Evolutionary conservation across 306 rosid species (phyloP).

Genomic region (Pterocarpus macrocarpus): DNA sequence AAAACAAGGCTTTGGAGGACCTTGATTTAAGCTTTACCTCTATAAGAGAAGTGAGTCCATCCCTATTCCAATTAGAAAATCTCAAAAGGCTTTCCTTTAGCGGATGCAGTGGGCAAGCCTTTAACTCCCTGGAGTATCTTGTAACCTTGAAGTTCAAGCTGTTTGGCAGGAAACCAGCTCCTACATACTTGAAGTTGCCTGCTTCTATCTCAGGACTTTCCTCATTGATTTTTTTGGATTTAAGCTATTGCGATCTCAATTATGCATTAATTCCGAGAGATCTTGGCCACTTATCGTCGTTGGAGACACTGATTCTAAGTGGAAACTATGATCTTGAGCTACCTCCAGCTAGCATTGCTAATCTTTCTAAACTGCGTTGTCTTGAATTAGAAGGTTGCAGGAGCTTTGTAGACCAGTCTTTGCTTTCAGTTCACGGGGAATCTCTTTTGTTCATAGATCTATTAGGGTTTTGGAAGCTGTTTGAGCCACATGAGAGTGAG

Average conservation of each 20-base stretch:
- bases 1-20: conserved; percentile 37
- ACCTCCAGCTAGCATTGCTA: conserved; percentile 25
- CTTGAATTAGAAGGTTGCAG: conserved; percentile 37
- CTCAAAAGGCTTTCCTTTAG: conserved; percentile 16
- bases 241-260: conserved; percentile 36
- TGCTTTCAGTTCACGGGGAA: conserved; percentile 17
- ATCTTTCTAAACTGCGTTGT: conserved; percentile 29
- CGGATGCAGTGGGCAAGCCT: not conserved
- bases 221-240: not conserved
- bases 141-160: not conserved
- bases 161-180: not conserved
- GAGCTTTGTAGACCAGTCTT: not conserved
- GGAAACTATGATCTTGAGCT: conserved; percentile 6
- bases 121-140: not conserved
- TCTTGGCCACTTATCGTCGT: conserved; percentile 26
- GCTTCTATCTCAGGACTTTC: not conserved
- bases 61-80: conserved; percentile 15
- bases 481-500: conserved; percentile 19
- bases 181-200: not conserved
- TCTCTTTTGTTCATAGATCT: conserved; percentile 24
- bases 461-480: conserved; percentile 39
- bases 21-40: conserved; percentile 23
- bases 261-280: conserved; percentile 7
- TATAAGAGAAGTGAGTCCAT: conserved; percentile 20
- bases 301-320: conserved; percentile 30